Conservation (phyloP, 129 eudicot species). For the Dittrichia graveolens region DNA sequence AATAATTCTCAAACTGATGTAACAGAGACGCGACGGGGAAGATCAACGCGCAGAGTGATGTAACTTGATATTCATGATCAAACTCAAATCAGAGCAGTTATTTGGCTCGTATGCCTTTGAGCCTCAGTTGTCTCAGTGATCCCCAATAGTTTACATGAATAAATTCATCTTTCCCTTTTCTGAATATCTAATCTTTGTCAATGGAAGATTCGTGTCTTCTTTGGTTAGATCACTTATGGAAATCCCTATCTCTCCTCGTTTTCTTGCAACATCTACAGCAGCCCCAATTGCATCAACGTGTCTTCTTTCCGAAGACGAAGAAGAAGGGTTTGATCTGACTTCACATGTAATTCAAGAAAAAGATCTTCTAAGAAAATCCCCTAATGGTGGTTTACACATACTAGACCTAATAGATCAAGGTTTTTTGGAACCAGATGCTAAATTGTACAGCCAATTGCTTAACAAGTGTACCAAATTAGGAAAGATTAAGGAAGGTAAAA, state of each 20-base stretch:
- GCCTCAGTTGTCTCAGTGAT: not conserved
- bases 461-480: slow-evolving; percentile 51
- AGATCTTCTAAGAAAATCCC: slow-evolving; percentile 48
- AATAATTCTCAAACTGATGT: no score
- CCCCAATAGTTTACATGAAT: slow-evolving; percentile 34
- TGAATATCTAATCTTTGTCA: slow-evolving; percentile 9
- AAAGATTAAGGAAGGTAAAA: slow-evolving; percentile 52
- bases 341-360: slow-evolving; percentile 54
- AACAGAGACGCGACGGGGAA: no score
- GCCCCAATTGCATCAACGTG: slow-evolving; percentile 20
- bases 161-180: slow-evolving; percentile 10
- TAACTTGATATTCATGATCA: no score
- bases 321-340: slow-evolving; percentile 33
- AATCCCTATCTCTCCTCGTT: slow-evolving; percentile 19
- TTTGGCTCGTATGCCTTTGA: slow-evolving; percentile 25
- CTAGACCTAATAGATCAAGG: slow-evolving; percentile 56
- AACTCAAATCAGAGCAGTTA: not conserved
- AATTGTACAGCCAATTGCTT: slow-evolving; percentile 52
- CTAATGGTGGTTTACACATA: slow-evolving; percentile 42
- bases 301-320: slow-evolving; percentile 21
- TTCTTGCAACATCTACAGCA: slow-evolving; percentile 33
- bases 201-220: slow-evolving; percentile 36
- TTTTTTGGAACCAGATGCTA: slow-evolving; percentile 44
- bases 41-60: no score
- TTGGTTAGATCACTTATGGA: slow-evolving; percentile 19